Conservation (phyloP, 805 yeast genomes). For the Kluyveromyces wickerhamii region DNA sequence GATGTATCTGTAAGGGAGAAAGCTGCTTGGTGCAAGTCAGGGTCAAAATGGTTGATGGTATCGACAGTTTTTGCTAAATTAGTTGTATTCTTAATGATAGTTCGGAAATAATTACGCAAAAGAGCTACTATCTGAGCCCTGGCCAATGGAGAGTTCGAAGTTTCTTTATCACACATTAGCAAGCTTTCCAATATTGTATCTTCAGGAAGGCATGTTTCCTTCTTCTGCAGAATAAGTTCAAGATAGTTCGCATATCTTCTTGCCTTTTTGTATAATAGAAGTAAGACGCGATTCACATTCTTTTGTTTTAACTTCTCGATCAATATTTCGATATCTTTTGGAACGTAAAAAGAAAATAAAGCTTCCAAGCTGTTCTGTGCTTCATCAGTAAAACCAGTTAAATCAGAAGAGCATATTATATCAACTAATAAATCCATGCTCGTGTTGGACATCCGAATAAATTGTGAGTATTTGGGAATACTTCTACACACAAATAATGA, state of each 20-base stretch:
- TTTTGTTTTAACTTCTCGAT: conserved; percentile 18
- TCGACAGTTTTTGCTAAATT: conserved; percentile 9
- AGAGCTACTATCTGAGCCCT: conserved; percentile 7
- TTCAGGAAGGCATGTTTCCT: conserved; percentile 1
- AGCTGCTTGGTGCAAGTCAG: conserved; percentile 16
- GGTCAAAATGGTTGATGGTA: conserved; percentile 13
- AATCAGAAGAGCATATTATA: conserved; percentile 39
- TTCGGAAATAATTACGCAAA: conserved; percentile 12
- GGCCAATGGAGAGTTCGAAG: conserved; percentile 7
- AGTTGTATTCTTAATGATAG: conserved; percentile 2
- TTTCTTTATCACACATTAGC: conserved; percentile 5
- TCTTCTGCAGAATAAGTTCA: conserved; percentile 8
- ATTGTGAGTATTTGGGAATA: conserved; percentile 79
- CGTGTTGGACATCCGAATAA: conserved; percentile 61
- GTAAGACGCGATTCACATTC: conserved; percentile 20
- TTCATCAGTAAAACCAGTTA: conserved; percentile 36
- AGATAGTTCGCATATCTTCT: conserved; percentile 13
- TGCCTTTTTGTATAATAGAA: conserved; percentile 15
- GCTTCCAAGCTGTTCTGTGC: conserved; percentile 73
- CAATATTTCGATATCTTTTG: conserved; percentile 43
- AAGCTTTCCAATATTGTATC: conserved; percentile 1
- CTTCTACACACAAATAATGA: conserved; percentile 73
- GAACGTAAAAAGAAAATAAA: conserved; percentile 57
- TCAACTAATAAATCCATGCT: conserved; percentile 41
- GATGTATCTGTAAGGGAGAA: conserved; percentile 4